A percentile compares a stretch with the other conserved stretches of the same genome.
These are phyloP conservation scores for Botrytis paeoniae DNA, from an alignment of 2,329 filamentous ascomycete genomes.

Conservation along the genomic window DNA sequence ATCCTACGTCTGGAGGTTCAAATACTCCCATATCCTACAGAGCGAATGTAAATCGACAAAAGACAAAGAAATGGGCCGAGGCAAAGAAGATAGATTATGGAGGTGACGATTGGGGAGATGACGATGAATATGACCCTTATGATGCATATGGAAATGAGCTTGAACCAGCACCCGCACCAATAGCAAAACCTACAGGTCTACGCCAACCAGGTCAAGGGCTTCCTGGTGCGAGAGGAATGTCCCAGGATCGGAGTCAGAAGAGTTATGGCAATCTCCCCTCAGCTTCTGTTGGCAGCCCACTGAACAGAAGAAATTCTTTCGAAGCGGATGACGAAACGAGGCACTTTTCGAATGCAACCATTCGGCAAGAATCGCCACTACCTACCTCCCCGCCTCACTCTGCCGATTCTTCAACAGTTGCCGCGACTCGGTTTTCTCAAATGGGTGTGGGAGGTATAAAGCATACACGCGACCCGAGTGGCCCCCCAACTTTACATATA, in stretches of 20 bases:
- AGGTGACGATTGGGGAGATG: slow-evolving; percentile 88
- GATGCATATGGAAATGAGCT: slow-evolving; percentile 37
- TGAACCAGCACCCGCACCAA: slow-evolving; percentile 35
- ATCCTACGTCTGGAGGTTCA: slow-evolving; percentile 22
- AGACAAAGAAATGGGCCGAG: slow-evolving; percentile 94
- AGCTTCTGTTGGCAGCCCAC: slow-evolving; percentile 24
- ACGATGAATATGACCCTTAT: slow-evolving; percentile 55
- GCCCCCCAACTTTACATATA: slow-evolving; percentile 31
- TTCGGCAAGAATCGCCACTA: slow-evolving; percentile 26
- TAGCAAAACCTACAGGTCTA: slow-evolving; percentile 42
- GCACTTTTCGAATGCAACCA: slow-evolving; percentile 44
- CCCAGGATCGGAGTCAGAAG: slow-evolving; percentile 28
- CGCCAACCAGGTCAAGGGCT: slow-evolving; percentile 43
- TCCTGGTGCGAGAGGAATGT: slow-evolving; percentile 22
- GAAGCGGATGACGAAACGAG: slow-evolving; percentile 52
- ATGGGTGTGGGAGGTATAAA: slow-evolving; percentile 27
- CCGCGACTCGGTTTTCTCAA: slow-evolving; percentile 36
- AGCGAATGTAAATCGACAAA: slow-evolving; percentile 81
- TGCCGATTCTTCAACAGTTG: neutral
- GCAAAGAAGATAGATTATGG: slow-evolving; percentile 85
- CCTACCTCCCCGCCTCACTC: slow-evolving; percentile 18
- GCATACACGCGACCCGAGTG: slow-evolving; percentile 26
- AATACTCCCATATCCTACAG: slow-evolving; percentile 54
- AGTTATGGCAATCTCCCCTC: slow-evolving; percentile 36
- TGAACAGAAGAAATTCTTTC: slow-evolving; percentile 47